Conservation (phyloP, 106 monocot species). For the Dendrobium catenatum region DNA sequence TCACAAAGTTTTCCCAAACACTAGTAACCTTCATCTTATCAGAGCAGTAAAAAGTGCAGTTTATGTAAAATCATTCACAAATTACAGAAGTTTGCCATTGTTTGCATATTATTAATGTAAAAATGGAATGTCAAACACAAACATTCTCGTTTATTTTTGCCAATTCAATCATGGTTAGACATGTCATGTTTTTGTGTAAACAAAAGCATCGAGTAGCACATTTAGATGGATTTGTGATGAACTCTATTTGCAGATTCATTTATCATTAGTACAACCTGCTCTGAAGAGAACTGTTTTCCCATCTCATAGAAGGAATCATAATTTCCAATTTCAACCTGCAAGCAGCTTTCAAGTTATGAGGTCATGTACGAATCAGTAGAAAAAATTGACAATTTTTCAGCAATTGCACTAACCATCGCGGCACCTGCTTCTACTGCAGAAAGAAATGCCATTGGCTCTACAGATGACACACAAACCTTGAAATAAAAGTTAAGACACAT, state of each 20-base stretch:
- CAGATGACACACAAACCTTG: constrained; percentile 93
- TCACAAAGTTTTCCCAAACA: neutral
- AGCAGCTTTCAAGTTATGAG: neutral
- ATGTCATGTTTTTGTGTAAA: neutral
- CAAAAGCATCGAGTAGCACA: neutral
- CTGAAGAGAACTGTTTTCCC: constrained; percentile 69
- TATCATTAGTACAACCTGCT: constrained; percentile 38
- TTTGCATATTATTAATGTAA: no score
- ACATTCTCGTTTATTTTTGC: no score
- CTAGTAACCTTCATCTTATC: neutral
- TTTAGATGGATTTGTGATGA: neutral
- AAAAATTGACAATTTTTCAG: no score
- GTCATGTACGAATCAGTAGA: no score
- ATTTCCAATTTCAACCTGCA: constrained; percentile 94
- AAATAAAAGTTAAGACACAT: neutral
- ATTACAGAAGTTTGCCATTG: no score
- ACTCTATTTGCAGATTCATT: neutral
- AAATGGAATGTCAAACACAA: no score
- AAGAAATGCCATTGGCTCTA: constrained; percentile 60
- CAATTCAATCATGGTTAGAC: no score
- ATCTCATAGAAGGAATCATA: constrained; percentile 94
- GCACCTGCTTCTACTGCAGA: constrained; percentile 90
- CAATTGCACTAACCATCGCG: constrained; percentile 56
- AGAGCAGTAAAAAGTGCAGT: neutral
- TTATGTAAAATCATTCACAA: no score